Percentiles rank a stretch among this genome's conserved stretches.
Conservation (phyloP, 2,329 filamentous ascomycete species). For the Calonectria henricotiae region DNA sequence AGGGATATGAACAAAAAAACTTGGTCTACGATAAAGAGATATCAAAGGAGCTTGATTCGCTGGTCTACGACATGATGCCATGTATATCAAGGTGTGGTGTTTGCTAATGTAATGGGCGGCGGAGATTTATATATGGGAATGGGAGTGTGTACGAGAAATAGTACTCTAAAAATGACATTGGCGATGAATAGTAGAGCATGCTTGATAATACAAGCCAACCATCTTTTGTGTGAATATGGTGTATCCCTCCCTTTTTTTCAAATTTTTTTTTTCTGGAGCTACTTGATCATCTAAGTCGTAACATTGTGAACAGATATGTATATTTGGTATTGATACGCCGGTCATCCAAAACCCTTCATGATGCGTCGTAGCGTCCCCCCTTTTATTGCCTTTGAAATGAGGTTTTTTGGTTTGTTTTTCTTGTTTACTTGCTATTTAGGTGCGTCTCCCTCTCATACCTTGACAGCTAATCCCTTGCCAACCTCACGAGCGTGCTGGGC, state of each 20-base stretch:
- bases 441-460: constrained; percentile 16
- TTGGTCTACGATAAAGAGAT: constrained; percentile 3
- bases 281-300: constrained; percentile 7
- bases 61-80: constrained; percentile 16
- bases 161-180: constrained; percentile 1
- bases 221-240: neutral
- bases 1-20: constrained; percentile 28
- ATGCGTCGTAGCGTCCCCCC: neutral
- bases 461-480: constrained; percentile 49
- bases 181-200: neutral
- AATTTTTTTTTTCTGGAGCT: neutral
- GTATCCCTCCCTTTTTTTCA: neutral
- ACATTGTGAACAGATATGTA: constrained; percentile 11
- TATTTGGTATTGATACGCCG: constrained; percentile 23
- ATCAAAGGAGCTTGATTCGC: constrained; percentile 11
- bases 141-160: neutral
- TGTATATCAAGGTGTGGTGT: constrained; percentile 28
- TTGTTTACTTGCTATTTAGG: neutral
- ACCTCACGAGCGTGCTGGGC: constrained; percentile 79
- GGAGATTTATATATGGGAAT: neutral
- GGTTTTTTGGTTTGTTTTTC: neutral
- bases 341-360: constrained; percentile 5
- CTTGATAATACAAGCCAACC: neutral
- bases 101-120: constrained; percentile 23
- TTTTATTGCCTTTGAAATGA: neutral